Evolutionary conservation across 345 rosid species (phyloP).

Genomic region (Salix viminalis): DNA sequence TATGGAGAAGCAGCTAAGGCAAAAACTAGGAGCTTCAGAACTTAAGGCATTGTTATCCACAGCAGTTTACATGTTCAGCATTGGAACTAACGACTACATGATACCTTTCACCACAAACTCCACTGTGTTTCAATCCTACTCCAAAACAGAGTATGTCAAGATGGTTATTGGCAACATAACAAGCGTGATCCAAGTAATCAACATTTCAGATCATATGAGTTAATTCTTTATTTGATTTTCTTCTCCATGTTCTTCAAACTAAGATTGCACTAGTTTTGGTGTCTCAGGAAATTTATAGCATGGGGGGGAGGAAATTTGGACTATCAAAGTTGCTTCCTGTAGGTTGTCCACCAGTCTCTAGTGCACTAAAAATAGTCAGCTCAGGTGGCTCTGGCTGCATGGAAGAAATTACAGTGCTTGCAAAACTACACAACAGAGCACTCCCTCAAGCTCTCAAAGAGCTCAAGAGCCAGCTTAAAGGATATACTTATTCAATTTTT

Average conservation of each 20-base stretch:
- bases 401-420: constrained; percentile 13
- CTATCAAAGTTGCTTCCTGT: constrained; percentile 18
- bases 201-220: not conserved
- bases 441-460: constrained; percentile 12
- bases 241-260: not conserved
- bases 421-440: constrained; percentile 25
- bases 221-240: not conserved
- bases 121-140: constrained; percentile 10
- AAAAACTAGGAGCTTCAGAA: constrained; percentile 29
- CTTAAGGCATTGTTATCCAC: constrained; percentile 27
- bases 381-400: constrained; percentile 16
- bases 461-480: not conserved
- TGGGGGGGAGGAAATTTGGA: constrained; percentile 49
- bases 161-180: constrained; percentile 37
- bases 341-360: constrained; percentile 24
- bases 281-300: constrained; percentile 34
- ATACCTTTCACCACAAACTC: constrained; percentile 15
- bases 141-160: constrained; percentile 13
- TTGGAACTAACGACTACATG: constrained; percentile 37
- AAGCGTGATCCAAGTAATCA: constrained; percentile 25
- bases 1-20: constrained; percentile 22
- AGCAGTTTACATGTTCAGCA: constrained; percentile 40
- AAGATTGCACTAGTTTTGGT: not conserved
- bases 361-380: not conserved
- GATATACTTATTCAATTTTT: too few relatives aligned